These are phyloP conservation scores for Chenopodium formosanum DNA, from an alignment of 148 eudicot species.

Conservation along the genomic window DNA sequence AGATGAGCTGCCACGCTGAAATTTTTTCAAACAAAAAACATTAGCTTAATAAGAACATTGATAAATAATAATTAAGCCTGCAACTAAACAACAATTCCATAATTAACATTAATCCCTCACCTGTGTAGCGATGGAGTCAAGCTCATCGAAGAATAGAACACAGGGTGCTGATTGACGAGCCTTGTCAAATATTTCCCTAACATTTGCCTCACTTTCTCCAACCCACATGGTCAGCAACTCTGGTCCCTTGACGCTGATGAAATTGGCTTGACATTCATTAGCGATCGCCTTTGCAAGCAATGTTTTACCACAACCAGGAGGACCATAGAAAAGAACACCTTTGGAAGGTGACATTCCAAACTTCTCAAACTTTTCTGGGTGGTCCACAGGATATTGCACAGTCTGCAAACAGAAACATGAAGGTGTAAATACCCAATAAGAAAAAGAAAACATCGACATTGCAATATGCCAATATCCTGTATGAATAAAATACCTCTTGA, in stretches of 20 bases:
- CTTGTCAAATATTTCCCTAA: constrained; percentile 70
- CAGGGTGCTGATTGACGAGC: constrained; percentile 79
- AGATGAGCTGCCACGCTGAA: constrained; percentile 56
- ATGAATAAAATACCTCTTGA: constrained; percentile 53
- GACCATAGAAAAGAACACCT: constrained; percentile 77
- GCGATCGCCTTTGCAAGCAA: constrained; percentile 79
- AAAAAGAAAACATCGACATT: neutral
- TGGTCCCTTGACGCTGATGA: constrained; percentile 71
- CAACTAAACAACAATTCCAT: neutral
- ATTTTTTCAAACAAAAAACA: neutral
- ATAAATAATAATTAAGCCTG: neutral
- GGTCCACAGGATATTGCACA: constrained; percentile 85
- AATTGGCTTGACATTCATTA: constrained; percentile 77
- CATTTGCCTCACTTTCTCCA: constrained; percentile 87
- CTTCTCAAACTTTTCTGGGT: constrained; percentile 82
- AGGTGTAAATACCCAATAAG: neutral
- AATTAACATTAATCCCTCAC: neutral
- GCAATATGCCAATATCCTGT: neutral
- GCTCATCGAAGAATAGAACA: constrained; percentile 73
- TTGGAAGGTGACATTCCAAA: constrained; percentile 84
- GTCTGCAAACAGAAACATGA: constrained; percentile 34
- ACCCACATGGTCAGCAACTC: constrained; percentile 86
- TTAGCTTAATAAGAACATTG: neutral
- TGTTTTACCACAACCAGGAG: constrained; percentile 87
- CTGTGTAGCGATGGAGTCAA: constrained; percentile 69